Base-by-base conservation (phyloP, 371 early-diverging fungal genomes). In the Lichtheimia ornata region DNA sequence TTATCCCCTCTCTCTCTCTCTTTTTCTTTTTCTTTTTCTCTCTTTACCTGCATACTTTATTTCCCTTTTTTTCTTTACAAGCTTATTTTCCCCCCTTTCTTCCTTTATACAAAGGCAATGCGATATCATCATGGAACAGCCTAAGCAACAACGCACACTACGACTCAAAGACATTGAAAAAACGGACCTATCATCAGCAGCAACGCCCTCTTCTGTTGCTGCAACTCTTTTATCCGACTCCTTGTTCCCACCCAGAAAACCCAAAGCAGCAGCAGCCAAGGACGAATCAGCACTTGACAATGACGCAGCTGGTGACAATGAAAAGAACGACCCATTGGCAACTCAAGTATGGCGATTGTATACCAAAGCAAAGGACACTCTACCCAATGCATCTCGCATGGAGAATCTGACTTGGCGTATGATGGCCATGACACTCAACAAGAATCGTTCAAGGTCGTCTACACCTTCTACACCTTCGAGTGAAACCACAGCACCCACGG, bases 351-450 rank as follows among this genome's bases (percentile, higher is more conserved):
- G 88, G 88, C 77, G 83, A 20, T 61, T 88, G 49, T 86, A 83
- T 60, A 83, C 86, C 7, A 85, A 85, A 64, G 84, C 87, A 24
- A 84, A 84, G 62, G 84, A 85, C 56, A 74, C 72, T 6, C 52
- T 85, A 27, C 85, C 85, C 14, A 73, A 88, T 28, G 86, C 83
- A 41, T 72, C 77, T 40, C 77, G 88, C 18, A 65, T 86, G n/a
- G 88, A 88, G 64, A 88, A 88, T 68, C 53, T 85, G 28, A 81
- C 86, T 2, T 88, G 88, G 88, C 78, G 88, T n/a, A 79, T 82
- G 72, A 86, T 88, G 88, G 83, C 83, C 15, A 74, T 85, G 73
- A 76, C 80, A 4, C 58, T 81, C 5, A 75, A 74, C 55, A 78
- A 81, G 51, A 72, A 77, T 20, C 28, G 53, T 6, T 42, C 45